Conservation (phyloP, 352 stramenopile species). For the Paralagenidium karlingii region DNA sequence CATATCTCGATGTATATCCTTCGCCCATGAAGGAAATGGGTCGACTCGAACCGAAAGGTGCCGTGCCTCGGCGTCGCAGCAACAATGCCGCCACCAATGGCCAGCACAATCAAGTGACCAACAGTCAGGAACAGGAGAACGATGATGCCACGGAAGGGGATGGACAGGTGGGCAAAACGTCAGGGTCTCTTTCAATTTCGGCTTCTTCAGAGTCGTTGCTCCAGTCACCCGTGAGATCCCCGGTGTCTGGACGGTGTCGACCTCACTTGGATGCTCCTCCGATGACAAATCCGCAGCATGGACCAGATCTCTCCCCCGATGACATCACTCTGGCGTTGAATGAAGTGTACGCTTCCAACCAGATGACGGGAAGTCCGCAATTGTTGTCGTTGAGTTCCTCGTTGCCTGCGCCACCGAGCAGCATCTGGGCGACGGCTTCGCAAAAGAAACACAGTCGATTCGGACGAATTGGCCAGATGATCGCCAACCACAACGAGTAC, state of each 20-base stretch:
- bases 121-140: no score
- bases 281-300: conserved; percentile 24
- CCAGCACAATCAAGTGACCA: no score
- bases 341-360: background rate
- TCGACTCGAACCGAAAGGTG: no score
- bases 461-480: conserved; percentile 24
- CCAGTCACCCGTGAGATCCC: no score
- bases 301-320: conserved; percentile 26
- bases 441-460: conserved; percentile 1
- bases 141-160: no score
- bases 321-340: conserved; percentile 8
- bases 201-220: no score
- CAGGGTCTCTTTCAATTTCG: no score
- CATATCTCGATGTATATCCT: conserved; percentile 39
- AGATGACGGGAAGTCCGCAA: background rate
- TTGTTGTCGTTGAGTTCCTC: background rate
- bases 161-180: no score
- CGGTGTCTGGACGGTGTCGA: no score
- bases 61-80: no score
- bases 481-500: conserved; percentile 39
- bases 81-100: no score
- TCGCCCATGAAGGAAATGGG: conserved; percentile 47
- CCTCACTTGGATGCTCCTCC: no score
- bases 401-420: background rate
- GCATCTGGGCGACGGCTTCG: background rate